Base-by-base conservation (phyloP, 805 yeast species). In the Candida glaebosa region DNA sequence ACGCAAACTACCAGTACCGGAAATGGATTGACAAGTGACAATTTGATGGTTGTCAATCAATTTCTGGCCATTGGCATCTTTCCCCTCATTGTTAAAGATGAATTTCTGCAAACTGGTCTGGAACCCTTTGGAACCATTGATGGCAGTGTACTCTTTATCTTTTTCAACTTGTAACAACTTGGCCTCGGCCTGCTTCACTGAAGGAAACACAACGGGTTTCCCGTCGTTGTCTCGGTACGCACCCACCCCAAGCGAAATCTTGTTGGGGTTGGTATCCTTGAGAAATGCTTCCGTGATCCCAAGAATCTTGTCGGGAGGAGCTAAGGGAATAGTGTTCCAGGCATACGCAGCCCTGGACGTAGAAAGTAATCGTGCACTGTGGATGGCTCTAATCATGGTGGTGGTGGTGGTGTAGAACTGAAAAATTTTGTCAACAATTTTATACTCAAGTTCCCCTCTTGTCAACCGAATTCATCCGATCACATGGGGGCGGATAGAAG, bases 1-100 rank as follows among this genome's bases (percentile, higher is more conserved):
- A 51, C 95, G 81, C 47, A 90, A 71, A 3, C 97, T 91, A 47
- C 99, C 99, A 30, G 99, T 91, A 48, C 99, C 99, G 31, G 95
- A 84, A 47, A 91, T 74, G 43, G 97, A 84, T 68, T 91, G 99
- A 10, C 89, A 74, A 38, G 95, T 79, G 40, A 88, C 84, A 31
- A 90, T 76, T 53, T 95, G 75, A 42, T 76, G 75, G 38, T 78
- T 81, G 10, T 67, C 65, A 33, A 84, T 62, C 42, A 84, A 75
- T 44, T 74, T 58, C 30, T 74, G 68, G 31, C 86, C 86, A 46
- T 73, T 64, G 38, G 69, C 58, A 49, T 79, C 83, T 58, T 68
- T 69, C 51, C 56, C 54, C 42, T 70, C 61, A 51, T 82, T 80
- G 49, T 84, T 81, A 68, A 81, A 88, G 35, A 91, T 73, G 56